Evolutionary conservation across 306 rosid genomes (phyloP).

Genomic region (Cicer judaicum): DNA sequence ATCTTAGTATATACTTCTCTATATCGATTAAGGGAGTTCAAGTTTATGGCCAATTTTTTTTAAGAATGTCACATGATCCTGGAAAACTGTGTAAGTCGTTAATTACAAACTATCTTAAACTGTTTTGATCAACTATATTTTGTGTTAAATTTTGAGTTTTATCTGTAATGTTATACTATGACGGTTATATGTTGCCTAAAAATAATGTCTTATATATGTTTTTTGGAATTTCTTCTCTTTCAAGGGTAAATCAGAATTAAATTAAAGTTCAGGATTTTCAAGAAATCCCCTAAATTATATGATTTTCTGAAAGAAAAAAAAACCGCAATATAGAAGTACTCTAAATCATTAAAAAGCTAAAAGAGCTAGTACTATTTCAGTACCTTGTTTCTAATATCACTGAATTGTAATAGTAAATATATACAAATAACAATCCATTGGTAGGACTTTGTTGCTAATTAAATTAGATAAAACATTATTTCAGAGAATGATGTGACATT

Average conservation of each 20-base stretch:
- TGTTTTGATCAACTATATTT: conserved; percentile 45
- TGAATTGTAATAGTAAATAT: no score
- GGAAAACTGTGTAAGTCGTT: conserved; percentile 50
- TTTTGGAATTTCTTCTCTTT: not conserved
- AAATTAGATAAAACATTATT: not conserved
- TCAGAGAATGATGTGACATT: not conserved
- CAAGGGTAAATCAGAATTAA: no score
- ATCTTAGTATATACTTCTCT: conserved; percentile 35
- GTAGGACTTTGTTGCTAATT: not conserved
- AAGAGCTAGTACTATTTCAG: not conserved
- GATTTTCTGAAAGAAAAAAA: not conserved
- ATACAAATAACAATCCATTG: not conserved
- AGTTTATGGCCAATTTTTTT: conserved; percentile 32
- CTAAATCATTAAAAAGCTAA: not conserved
- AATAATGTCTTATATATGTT: conserved; percentile 49
- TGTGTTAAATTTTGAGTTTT: conserved; percentile 38
- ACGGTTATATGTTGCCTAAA: conserved; percentile 42
- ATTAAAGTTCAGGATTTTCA: no score
- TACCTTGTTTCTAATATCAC: no score
- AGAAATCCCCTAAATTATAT: not conserved
- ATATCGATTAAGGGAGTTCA: conserved; percentile 36
- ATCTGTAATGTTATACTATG: conserved; percentile 41
- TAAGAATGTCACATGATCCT: conserved; percentile 47
- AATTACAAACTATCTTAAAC: conserved; percentile 33
- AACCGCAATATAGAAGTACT: not conserved